phyloP scores from a whole-genome alignment of 495 filamentous ascomycete species.

The Neurospora africana region DNA sequence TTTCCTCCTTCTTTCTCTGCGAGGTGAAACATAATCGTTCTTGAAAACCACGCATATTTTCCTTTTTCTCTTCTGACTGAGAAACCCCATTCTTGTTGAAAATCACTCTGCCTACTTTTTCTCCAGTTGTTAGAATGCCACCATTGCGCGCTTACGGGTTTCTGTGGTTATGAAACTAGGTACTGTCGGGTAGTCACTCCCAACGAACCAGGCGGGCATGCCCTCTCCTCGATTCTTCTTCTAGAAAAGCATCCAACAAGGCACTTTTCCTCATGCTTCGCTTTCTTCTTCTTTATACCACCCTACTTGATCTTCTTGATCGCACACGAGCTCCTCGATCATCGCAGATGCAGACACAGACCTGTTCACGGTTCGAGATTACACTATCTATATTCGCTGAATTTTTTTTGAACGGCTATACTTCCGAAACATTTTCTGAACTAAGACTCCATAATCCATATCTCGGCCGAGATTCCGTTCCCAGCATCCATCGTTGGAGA shows the following conservation, averaged over 20 bases:
- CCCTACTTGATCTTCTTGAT: neutral
- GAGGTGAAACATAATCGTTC: too few species aligned
- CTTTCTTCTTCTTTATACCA: neutral
- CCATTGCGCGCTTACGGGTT: too few species aligned
- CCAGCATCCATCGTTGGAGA: neutral
- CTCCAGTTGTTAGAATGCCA: too few species aligned
- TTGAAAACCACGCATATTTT: too few species aligned
- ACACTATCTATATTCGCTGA: neutral
- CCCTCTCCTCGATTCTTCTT: neutral
- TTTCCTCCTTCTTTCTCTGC: too few species aligned
- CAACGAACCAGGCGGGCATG: neutral
- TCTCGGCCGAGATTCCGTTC: neutral
- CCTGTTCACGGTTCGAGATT: neutral
- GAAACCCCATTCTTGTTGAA: too few species aligned
- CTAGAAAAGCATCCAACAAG: neutral
- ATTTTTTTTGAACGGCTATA: neutral
- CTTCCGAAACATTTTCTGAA: neutral
- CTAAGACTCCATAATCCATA: neutral
- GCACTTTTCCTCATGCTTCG: neutral
- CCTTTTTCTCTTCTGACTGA: too few species aligned
- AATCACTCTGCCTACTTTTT: too few species aligned
- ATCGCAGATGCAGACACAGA: neutral
- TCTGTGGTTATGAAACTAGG: too few species aligned
- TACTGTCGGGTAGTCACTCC: too few species aligned
- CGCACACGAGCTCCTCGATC: neutral